Base-by-base conservation (phyloP, 208 protist genomes). In the Leishmania guyanensis region DNA sequence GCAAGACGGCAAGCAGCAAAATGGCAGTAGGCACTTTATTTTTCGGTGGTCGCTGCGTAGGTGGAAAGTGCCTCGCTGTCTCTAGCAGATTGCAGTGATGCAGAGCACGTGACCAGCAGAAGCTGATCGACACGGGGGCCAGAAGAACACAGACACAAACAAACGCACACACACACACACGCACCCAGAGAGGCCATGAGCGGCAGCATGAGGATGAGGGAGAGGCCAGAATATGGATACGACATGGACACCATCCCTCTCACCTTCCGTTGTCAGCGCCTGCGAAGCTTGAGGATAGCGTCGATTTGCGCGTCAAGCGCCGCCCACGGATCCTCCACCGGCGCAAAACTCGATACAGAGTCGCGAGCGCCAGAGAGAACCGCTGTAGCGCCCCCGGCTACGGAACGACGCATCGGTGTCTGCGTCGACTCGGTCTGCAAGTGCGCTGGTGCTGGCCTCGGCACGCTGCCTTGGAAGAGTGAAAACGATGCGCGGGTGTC, bases 241-340 rank as follows among this genome's bases (percentile, higher is more conserved):
- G 22, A n/a, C 1, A 73, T 54, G 9, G 43, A 46, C 26, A 36
- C 46, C 33, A 51, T 16, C 39, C 39, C 12, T 33, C 53, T 51
- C 64, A 39, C 22, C 69, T 64, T 50, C 85, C 16, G 68, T 46
- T 20, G n/a, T 60, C 77, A 82, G 60, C 56, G 78, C 36, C 79
- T 77, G 66, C 75, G 73, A 26, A 79, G 86, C 65, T 68, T 81
- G 50, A 95, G 80, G 62, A 95, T 89, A 53, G 73, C 66, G 75
- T 95, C 91, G 26, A 86, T 92, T 76, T 93, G 86, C 14, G 87
- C 88, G 74, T 95, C 91, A 60, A 95, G 87, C 39, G 79, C 79
- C 58, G 87, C 87, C 91, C 91, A 95, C 50, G 88, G 86, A 58
- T 93, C 82, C 51, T 66, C 75, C 50, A 93, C 46, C 17, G 80